Evolutionary conservation across 306 rosid genomes (phyloP).

Genomic region (Cicer cuneatum): DNA sequence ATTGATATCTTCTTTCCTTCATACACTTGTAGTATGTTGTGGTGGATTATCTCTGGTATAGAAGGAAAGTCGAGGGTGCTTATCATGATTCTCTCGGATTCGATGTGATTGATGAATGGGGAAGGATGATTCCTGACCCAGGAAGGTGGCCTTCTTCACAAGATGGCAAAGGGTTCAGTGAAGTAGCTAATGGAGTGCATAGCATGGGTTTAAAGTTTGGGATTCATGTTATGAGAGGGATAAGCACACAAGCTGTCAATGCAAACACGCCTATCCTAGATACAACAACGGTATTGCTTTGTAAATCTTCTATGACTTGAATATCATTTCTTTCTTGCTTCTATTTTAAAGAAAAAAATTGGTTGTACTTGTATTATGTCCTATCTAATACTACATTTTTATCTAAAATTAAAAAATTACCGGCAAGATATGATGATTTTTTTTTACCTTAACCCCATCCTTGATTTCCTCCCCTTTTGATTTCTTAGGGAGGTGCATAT

Average conservation of each 20-base stretch:
- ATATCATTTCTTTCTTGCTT: constrained; percentile 12
- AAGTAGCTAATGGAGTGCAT: constrained; percentile 77
- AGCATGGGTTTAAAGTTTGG: constrained; percentile 88
- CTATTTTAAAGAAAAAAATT: not conserved
- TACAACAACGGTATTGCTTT: constrained; percentile 60
- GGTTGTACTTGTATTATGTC: not conserved
- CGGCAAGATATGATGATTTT: constrained; percentile 9
- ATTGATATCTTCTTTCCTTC: constrained; percentile 41
- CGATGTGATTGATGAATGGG: constrained; percentile 95
- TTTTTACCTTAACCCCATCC: constrained; percentile 42
- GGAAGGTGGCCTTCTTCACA: constrained; percentile 88
- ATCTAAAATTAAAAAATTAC: not conserved
- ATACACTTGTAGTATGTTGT: constrained; percentile 75
- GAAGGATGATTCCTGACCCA: constrained; percentile 87
- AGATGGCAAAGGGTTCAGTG: constrained; percentile 73
- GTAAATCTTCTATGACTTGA: constrained; percentile 21
- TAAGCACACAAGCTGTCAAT: constrained; percentile 90
- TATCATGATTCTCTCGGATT: constrained; percentile 76
- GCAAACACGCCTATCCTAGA: constrained; percentile 89
- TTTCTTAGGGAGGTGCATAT: constrained; percentile 66
- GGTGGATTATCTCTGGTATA: constrained; percentile 97
- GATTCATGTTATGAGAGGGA: constrained; percentile 97
- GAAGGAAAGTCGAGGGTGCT: constrained; percentile 80
- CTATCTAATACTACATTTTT: not conserved
- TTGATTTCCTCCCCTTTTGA: constrained; percentile 35